A percentile compares a stretch with the other conserved stretches of the same genome.
phyloP scores from a whole-genome alignment of 139 green algal species.

The Coelastrella sp. region DNA sequence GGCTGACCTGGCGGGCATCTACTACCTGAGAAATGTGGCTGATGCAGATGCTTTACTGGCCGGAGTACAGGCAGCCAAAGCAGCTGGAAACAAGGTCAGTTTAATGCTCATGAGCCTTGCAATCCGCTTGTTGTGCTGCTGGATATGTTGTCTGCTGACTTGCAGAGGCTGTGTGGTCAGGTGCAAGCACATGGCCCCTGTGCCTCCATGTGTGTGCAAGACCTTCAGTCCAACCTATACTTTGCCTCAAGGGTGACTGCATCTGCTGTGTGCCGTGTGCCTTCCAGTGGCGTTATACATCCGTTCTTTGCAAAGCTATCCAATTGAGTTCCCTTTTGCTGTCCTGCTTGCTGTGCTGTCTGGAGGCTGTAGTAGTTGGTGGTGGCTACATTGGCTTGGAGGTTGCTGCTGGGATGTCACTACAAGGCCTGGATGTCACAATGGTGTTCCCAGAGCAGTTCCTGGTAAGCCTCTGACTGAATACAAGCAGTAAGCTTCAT shows the following conservation, averaged over 20 bases:
- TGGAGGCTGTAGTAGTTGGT: slow-evolving; percentile 82
- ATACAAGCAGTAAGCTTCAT: background rate
- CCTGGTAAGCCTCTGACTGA: slow-evolving; percentile 66
- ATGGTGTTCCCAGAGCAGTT: slow-evolving; percentile 88
- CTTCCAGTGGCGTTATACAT: too few relatives aligned
- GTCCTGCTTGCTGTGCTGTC: background rate
- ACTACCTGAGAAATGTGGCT: slow-evolving; percentile 86
- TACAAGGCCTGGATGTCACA: slow-evolving; percentile 85
- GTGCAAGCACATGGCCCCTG: too few relatives aligned
- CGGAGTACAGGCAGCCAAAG: slow-evolving; percentile 76
- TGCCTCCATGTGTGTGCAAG: too few relatives aligned
- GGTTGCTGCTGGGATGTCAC: slow-evolving; percentile 72
- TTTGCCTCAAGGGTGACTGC: too few relatives aligned
- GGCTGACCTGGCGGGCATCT: slow-evolving; percentile 84
- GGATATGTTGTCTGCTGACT: background rate
- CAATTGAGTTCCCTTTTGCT: background rate
- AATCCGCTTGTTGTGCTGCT: background rate
- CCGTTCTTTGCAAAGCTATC: too few relatives aligned
- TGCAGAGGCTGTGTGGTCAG: too few relatives aligned
- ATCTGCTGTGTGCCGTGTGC: too few relatives aligned
- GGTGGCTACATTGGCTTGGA: slow-evolving; percentile 97
- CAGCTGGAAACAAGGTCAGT: slow-evolving; percentile 69
- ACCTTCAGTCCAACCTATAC: too few relatives aligned
- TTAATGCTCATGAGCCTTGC: background rate
- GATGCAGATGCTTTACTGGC: slow-evolving; percentile 83